These are phyloP conservation scores for Fonsecaea pedrosoi DNA, from an alignment of 2,329 filamentous ascomycete genomes.

Conservation along the genomic window DNA sequence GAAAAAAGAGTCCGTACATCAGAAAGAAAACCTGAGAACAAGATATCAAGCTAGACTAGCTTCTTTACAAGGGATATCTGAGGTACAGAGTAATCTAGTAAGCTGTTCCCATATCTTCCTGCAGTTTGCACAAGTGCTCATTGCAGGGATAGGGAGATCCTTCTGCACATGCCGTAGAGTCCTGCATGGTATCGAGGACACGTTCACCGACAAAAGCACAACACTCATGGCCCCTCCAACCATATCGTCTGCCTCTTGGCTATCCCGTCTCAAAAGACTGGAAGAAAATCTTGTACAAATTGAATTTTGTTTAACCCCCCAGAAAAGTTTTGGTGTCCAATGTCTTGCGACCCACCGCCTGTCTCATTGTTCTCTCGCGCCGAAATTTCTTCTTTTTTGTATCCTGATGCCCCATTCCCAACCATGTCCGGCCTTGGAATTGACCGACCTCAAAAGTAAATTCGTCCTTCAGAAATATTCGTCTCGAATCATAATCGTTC, in stretches of 20 bases:
- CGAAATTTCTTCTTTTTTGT: neutral
- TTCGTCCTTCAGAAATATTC: constrained; percentile 22
- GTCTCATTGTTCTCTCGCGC: neutral
- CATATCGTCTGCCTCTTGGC: neutral
- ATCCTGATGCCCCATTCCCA: neutral
- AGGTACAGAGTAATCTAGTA: neutral
- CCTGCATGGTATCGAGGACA: neutral
- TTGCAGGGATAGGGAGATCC: neutral
- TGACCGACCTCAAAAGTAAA: constrained; percentile 12
- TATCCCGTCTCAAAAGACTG: neutral
- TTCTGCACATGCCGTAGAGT: neutral
- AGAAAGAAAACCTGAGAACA: neutral
- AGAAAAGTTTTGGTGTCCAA: neutral
- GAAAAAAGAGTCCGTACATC: neutral
- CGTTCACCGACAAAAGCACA: neutral
- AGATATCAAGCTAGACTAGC: neutral
- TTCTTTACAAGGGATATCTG: neutral
- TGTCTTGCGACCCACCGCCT: neutral
- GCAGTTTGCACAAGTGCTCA: neutral
- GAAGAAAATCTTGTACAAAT: neutral
- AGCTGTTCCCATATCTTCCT: neutral
- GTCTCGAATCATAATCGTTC: constrained; percentile 32
- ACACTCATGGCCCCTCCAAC: neutral
- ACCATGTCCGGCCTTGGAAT: neutral
- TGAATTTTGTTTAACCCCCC: neutral